A percentile compares a stretch with the other conserved stretches of the same genome.
phyloP scores from a whole-genome alignment of 1,139 yeast species.

The Magnusiomyces paraingens region DNA sequence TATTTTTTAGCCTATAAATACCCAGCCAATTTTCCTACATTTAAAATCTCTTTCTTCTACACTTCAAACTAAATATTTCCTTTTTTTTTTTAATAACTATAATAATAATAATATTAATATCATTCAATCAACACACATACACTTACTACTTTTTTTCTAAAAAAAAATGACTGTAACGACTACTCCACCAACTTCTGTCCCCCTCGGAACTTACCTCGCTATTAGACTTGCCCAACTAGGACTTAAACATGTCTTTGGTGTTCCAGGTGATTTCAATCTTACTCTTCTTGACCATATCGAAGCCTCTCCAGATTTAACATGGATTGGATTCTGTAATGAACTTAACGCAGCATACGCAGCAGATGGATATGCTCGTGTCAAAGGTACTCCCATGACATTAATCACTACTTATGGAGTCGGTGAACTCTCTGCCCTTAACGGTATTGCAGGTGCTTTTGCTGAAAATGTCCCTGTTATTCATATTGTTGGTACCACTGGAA shows the following conservation, averaged over 20 bases:
- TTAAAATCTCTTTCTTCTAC: too few species aligned
- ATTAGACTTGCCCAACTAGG: conserved; percentile 52
- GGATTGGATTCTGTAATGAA: conserved; percentile 61
- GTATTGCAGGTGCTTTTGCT: conserved; percentile 74
- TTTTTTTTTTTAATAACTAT: too few species aligned
- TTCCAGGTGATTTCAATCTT: conserved; percentile 60
- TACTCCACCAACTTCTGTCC: conserved; percentile 26
- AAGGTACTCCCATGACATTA: conserved; percentile 36
- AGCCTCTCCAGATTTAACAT: conserved; percentile 49
- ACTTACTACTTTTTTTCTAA: too few species aligned
- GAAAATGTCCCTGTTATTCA: conserved; percentile 76
- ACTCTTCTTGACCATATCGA: conserved; percentile 54
- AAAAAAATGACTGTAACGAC: conserved; percentile 5
- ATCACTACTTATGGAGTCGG: conserved; percentile 77
- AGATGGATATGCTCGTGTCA: conserved; percentile 65
- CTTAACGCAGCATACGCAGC: conserved; percentile 68
- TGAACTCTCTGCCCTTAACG: conserved; percentile 78
- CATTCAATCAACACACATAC: too few species aligned
- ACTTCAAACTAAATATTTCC: too few species aligned
- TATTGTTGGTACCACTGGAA: conserved; percentile 72
- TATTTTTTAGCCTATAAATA: too few species aligned
- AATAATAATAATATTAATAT: too few species aligned
- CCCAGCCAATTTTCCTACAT: too few species aligned
- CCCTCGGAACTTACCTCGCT: conserved; percentile 54
- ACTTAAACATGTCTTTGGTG: conserved; percentile 64